These are phyloP conservation scores for Puccinia hordei DNA, from an alignment of 1,284 basidiomycete genomes.

Conservation along the genomic window DNA sequence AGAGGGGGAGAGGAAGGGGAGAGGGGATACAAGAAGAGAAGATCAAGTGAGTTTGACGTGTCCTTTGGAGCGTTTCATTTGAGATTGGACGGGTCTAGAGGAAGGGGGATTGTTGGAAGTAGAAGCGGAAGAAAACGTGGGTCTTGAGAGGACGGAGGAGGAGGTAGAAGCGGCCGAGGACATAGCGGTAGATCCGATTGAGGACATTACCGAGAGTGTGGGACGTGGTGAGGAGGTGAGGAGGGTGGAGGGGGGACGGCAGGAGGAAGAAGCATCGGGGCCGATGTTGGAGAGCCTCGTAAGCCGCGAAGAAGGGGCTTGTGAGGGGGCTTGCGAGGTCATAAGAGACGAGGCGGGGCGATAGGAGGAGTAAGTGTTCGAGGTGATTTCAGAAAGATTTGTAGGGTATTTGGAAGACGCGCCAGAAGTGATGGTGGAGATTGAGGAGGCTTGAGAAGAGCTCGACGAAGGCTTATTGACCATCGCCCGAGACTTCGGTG, in stretches of 20 bases:
- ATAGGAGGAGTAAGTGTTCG: neutral
- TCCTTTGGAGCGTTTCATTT: constrained; percentile 39
- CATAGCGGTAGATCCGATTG: neutral
- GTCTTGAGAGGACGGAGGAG: constrained; percentile 20
- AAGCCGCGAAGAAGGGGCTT: neutral
- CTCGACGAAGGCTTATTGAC: neutral
- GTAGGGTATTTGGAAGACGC: constrained; percentile 11
- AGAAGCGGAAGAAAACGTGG: neutral
- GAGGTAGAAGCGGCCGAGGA: neutral
- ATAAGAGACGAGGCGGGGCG: neutral
- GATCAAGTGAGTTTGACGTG: constrained; percentile 19
- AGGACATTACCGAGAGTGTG: constrained; percentile 7
- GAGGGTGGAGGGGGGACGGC: neutral
- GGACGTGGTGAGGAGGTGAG: constrained; percentile 26
- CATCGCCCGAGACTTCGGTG: constrained; percentile 7
- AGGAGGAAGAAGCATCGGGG: neutral
- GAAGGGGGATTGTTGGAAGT: neutral
- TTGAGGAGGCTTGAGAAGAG: constrained; percentile 18
- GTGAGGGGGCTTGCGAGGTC: neutral
- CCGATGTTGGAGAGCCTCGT: neutral
- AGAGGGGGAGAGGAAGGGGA: neutral
- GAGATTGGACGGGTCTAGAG: constrained; percentile 7
- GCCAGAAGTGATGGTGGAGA: constrained; percentile 18
- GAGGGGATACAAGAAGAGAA: constrained; percentile 5
- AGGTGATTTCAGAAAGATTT: neutral